Base-by-base conservation (phyloP, 1,284 basidiomycete species). In the Marasmius fiardii region DNA sequence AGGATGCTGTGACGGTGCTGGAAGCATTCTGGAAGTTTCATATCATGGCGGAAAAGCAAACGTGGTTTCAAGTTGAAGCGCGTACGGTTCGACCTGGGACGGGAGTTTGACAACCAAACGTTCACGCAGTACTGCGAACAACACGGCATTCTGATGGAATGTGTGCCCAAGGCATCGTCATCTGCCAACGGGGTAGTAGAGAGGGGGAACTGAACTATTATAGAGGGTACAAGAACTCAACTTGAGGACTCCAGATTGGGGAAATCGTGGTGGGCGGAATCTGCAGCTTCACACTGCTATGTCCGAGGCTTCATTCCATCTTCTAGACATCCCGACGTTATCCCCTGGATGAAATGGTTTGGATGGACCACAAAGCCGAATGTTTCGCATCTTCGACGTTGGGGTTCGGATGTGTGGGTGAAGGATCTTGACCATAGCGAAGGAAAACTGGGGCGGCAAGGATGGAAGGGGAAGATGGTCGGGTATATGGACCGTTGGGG, bases 121-220 rank as follows among this genome's bases (percentile, higher is more conserved):
- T 61, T 61, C 52, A 43, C 20, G 3, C 28, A n/a, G 10, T 59
- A 54, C 37, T 58, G 53, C 47, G 18, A 14, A 1, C 11, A 43
- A 11, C 23, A 31, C 23, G 60, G 60, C 14, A 57, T 61, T 18
- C 2, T 48, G 0, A 43, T 57, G n/a, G 60, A 61, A 39, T 14
- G 26, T 4, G 34, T 61, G 6, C 60, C 60, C 11, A 61, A 60
- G 28, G 60, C 52, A 1, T 59, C 58, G 7, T 59, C 58, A 45
- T 26, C 55, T 4, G 58, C 58, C 0, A 56, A 59, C 43, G 55
- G 58, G 1, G 50, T 53, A 20, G 58, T 57, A 0, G 55, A 59
- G 33, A 44, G 55, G 1, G 55, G 41, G 1, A 59, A 59, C 20
- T 24, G 44, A 4, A 59, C 58, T 34, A 4, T 41, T 14, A 53